phyloP scores from a whole-genome alignment of 2,329 filamentous ascomycete genomes.

The Nothophoma quercina region DNA sequence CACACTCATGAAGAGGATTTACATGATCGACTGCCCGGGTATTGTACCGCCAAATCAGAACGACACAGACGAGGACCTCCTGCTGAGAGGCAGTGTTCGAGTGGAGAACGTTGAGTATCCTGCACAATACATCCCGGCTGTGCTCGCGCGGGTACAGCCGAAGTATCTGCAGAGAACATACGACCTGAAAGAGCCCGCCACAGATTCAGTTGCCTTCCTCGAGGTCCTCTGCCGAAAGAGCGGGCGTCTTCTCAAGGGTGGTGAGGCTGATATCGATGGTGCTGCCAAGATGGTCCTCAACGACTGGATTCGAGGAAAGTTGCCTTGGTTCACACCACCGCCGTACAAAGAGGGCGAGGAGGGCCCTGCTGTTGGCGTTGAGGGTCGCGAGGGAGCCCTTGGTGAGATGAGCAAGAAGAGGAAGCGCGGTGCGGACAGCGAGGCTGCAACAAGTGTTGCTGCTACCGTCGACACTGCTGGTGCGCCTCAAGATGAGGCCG shows the following conservation, averaged over 20 bases:
- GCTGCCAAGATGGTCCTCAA: slow-evolving; percentile 97
- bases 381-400: slow-evolving; percentile 76
- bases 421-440: slow-evolving; percentile 61
- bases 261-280: slow-evolving; percentile 93
- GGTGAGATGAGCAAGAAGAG: slow-evolving; percentile 86
- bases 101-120: slow-evolving; percentile 97
- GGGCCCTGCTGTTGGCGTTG: slow-evolving; percentile 52
- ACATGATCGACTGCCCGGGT: slow-evolving; percentile 95
- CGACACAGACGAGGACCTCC: slow-evolving; percentile 85
- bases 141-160: slow-evolving; percentile 80
- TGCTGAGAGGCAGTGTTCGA: slow-evolving; percentile 88
- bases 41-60: slow-evolving; percentile 88
- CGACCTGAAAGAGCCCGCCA: slow-evolving; percentile 78
- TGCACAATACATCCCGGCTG: slow-evolving; percentile 89
- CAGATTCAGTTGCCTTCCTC: slow-evolving; percentile 80
- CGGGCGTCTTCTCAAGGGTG: slow-evolving; percentile 84
- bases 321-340: slow-evolving; percentile 93
- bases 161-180: slow-evolving; percentile 94
- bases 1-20: slow-evolving; percentile 91
- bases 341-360: slow-evolving; percentile 59
- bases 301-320: slow-evolving; percentile 92
- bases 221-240: slow-evolving; percentile 87
- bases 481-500: slow-evolving; percentile 24
- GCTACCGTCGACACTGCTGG: slow-evolving; percentile 23
- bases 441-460: slow-evolving; percentile 32